Evolutionary conservation across 345 rosid genomes (phyloP).

Genomic region (Camelina laxa): DNA sequence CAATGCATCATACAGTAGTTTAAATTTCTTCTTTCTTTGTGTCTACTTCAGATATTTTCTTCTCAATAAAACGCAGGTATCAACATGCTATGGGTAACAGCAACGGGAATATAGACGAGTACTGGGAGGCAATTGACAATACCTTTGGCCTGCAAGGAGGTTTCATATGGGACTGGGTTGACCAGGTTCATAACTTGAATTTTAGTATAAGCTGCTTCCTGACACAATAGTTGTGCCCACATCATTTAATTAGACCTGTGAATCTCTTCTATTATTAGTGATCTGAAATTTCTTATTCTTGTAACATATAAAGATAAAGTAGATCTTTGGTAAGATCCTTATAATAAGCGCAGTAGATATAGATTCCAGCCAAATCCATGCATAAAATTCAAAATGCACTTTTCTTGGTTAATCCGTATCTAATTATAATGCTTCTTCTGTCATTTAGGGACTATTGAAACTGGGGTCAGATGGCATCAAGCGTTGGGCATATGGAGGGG

Average conservation of each 20-base stretch:
- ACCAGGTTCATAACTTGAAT: slow-evolving; percentile 64
- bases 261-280: slow-evolving; percentile 3
- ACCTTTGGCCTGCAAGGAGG: slow-evolving; percentile 99
- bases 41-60: slow-evolving; percentile 13
- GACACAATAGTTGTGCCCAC: background rate
- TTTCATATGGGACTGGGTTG: slow-evolving; percentile 99
- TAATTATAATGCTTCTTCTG: slow-evolving; percentile 24
- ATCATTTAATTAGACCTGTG: background rate
- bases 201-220: slow-evolving; percentile 1
- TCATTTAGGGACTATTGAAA: slow-evolving; percentile 72
- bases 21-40: slow-evolving; percentile 26
- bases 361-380: slow-evolving; percentile 12
- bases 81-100: slow-evolving; percentile 99
- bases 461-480: slow-evolving; percentile 66
- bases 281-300: slow-evolving; percentile 13
- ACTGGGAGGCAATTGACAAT: slow-evolving; percentile 94
- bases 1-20: slow-evolving; percentile 2
- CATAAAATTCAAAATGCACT: background rate
- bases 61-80: slow-evolving; percentile 64
- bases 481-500: slow-evolving; percentile 99
- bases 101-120: slow-evolving; percentile 80
- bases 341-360: slow-evolving; percentile 17
- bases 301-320: slow-evolving; percentile 10
- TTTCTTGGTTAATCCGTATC: background rate
- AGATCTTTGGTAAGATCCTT: slow-evolving; percentile 19